Evolutionary conservation across 2,329 filamentous ascomycete species (phyloP), one percentile per base, ranked within the genome.

Genomic region (Hymenoscyphus repandus): DNA sequence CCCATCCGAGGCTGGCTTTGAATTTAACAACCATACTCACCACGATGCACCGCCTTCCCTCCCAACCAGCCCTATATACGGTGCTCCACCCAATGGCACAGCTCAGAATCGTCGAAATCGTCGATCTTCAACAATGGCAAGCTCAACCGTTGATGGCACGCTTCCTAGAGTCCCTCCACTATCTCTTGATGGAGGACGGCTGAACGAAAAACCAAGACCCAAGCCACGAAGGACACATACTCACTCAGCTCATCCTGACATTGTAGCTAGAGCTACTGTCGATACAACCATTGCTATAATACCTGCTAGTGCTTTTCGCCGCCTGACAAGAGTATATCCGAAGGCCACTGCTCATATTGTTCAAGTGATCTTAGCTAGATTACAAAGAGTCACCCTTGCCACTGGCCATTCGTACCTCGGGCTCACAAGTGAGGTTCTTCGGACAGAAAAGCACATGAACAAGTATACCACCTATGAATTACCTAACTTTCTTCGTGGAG

Each of bases 221-320:
- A 60, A 70, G 39, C 68, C 70, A 11, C 74, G 74, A 55, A 72
- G 76, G 49, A 65, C 65, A 13, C 69, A 72, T 31, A 79, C 81
- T 10, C 86, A 85, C 57, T 97, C 93, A 12, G 90, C 89, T 0
- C 93, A 99, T 69, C 93, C 93, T 10, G 93, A 99, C 64, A 93
- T 99, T 55, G 90, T 99, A 57, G 93, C 92, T n/a, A 81, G 93
- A 58, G 93, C 93, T 5, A 95, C 90, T 13, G 87, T 95, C 20
- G 95, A 99, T 66, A 99, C 93, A 0, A 99, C 95, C 0, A 96
- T 99, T 69, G 93, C 93, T 5, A 95, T 99, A 57, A 99, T 99
- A 51, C 95, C 95, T 1, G 93, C 93, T 1, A 96, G 90, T 65
- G 95, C 93, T 3, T 99, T 99, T 62, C 83, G 90, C 47, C 84